Evolutionary conservation across 2,329 filamentous ascomycete genomes (phyloP).

Genomic region (Fonsecaea pedrosoi): DNA sequence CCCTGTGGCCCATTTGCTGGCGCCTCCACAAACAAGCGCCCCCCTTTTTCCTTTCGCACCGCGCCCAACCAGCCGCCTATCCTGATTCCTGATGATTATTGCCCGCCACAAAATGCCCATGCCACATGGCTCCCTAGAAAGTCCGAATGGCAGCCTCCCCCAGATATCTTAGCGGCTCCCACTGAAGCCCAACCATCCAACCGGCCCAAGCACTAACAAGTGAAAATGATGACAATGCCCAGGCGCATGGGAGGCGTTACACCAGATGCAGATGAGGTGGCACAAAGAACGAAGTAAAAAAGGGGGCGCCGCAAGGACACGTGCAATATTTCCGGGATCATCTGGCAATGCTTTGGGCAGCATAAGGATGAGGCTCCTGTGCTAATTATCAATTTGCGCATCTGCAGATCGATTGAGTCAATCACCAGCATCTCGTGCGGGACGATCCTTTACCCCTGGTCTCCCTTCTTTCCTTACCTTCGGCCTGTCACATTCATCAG

Average conservation of each 20-base stretch:
- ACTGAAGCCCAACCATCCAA: not conserved
- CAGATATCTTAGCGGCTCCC: not conserved
- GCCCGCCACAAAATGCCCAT: constrained; percentile 10
- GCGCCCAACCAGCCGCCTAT: constrained; percentile 2
- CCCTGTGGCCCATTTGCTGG: constrained; percentile 8
- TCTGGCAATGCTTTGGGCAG: constrained; percentile 1
- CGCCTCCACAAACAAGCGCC: constrained; percentile 24
- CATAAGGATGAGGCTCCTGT: not conserved
- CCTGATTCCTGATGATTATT: constrained; percentile 3
- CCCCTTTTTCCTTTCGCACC: constrained; percentile 8
- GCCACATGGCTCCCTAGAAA: constrained; percentile 22
- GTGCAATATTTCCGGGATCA: constrained; percentile 9
- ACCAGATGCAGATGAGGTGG: constrained; percentile 4
- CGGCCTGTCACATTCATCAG: not conserved
- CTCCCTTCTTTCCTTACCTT: not conserved
- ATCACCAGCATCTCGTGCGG: not conserved
- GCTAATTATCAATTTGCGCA: constrained; percentile 12
- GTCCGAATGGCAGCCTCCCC: not conserved
- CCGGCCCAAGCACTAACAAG: not conserved
- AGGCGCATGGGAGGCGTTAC: not conserved
- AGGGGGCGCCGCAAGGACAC: constrained; percentile 1
- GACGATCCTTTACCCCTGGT: constrained; percentile 5
- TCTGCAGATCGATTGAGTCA: constrained; percentile 13
- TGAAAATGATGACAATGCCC: not conserved
- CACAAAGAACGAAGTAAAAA: not conserved